Base-by-base conservation (phyloP, 441 rosid species). In the Gossypium gossypioides region DNA sequence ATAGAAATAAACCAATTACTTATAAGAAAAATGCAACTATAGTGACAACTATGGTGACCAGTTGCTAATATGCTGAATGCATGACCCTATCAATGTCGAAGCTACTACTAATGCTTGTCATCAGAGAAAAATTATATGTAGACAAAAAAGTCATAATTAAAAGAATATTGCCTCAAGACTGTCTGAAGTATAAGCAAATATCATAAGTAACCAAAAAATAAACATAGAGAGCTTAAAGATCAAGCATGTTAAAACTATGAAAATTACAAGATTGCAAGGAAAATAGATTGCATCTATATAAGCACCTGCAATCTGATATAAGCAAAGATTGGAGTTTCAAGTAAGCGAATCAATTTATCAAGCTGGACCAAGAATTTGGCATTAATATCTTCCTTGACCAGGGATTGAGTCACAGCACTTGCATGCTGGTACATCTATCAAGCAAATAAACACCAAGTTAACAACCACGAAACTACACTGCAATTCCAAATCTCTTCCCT, bases 281-380 rank as follows among this genome's bases (percentile, higher is more conserved):
- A 60, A 46, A 32, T 54, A 32, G 15, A 8, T 58, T 2, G 25
- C 21, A 37, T 67, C 29, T 55, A 68, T 50, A 61, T 61, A 76
- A 68, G 77, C 78, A 93, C 99, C 99, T 96, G 99, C 90, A 96
- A 84, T 80, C 98, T 90, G 75, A 96, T 97, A 84, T 91, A 93
- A 74, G 99, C 93, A 62, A 96, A 96, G 78, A 87, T 91, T 73
- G 99, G 99, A 74, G 98, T 96, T 83, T 96, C 99, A 13, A 96
- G 88, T 86, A 96, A 89, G 66, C 92, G 90, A 76, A 93, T 89
- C 87, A 96, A 80, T 84, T 96, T 93, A 86, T 93, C 99, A 79
- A 96, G 91, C 88, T 96, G 99, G 67, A 96, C 96, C 74, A 96
- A 89, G 85, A 96, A 96, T 77, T 91, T 96, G 85, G 88, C 91